Percentiles rank a stretch among this genome's conserved stretches.
phyloP scores from a whole-genome alignment of 164 flowering plant species.

The Buxus sempervirens region DNA sequence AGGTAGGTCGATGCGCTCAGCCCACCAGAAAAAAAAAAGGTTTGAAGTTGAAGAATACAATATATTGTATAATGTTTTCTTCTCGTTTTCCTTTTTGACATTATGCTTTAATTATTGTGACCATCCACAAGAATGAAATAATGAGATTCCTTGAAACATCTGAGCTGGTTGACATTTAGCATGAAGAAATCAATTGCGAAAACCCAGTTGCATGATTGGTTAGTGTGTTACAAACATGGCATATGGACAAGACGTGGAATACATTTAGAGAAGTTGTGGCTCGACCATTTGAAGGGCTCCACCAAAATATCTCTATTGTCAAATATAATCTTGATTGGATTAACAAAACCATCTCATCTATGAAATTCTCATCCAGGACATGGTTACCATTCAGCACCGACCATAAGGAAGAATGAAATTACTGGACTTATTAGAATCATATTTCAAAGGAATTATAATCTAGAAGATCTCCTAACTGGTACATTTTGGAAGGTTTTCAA shows the following conservation, averaged over 20 bases:
- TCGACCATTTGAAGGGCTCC: background rate
- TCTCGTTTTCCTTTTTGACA: background rate
- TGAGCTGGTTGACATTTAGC: background rate
- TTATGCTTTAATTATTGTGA: background rate
- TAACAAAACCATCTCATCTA: background rate
- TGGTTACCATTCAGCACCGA: background rate
- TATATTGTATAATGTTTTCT: background rate
- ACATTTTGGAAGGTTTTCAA: background rate
- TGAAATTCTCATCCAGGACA: background rate
- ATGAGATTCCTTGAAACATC: background rate
- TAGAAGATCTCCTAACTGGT: background rate
- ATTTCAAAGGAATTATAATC: background rate
- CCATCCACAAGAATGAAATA: background rate
- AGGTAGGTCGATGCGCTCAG: too few species aligned
- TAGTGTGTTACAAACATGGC: background rate
- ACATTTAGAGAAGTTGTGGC: background rate
- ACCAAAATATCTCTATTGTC: background rate
- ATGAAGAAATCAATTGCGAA: background rate
- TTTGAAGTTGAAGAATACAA: background rate
- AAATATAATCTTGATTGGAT: background rate
- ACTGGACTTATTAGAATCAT: background rate
- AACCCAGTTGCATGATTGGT: background rate
- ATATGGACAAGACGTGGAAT: background rate
- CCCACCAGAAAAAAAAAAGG: too few species aligned
- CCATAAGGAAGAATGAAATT: background rate